phyloP scores from a whole-genome alignment of 2,329 filamentous ascomycete species.

The Cordyceps fumosorosea region DNA sequence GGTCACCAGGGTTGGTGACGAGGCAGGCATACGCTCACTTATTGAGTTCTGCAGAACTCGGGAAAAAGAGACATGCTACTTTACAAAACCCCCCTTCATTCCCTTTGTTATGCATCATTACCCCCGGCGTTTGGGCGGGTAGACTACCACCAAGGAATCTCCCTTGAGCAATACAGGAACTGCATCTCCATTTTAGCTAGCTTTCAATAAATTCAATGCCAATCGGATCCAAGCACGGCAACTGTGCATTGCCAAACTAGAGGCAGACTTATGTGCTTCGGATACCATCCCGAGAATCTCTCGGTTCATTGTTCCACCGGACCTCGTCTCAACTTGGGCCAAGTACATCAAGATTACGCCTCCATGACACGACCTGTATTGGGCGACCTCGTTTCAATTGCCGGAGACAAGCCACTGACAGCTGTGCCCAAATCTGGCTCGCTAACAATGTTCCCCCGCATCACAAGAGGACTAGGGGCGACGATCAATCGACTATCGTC shows the following conservation, averaged over 20 bases:
- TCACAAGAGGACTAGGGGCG: not conserved
- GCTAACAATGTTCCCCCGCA: not conserved
- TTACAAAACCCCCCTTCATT: not conserved
- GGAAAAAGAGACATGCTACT: not conserved
- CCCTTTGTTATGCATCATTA: constrained; percentile 4
- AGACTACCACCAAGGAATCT: not conserved
- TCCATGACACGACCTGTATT: not conserved
- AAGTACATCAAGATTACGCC: not conserved
- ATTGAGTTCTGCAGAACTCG: not conserved
- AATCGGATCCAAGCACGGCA: not conserved
- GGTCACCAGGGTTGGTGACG: not conserved
- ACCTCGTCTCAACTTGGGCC: not conserved
- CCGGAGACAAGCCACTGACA: not conserved
- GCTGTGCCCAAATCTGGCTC: not conserved
- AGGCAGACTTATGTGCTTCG: too few relatives aligned
- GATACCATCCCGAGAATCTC: not conserved
- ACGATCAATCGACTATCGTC: not conserved
- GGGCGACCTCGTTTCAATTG: not conserved
- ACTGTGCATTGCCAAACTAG: too few relatives aligned
- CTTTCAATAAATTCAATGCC: not conserved
- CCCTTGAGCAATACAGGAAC: not conserved
- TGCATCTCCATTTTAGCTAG: not conserved
- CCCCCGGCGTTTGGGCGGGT: not conserved
- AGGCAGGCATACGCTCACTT: too few relatives aligned
- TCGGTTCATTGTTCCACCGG: not conserved